These are phyloP conservation scores for Brassica juncea DNA, from an alignment of 345 rosid species.

Conservation along the genomic window DNA sequence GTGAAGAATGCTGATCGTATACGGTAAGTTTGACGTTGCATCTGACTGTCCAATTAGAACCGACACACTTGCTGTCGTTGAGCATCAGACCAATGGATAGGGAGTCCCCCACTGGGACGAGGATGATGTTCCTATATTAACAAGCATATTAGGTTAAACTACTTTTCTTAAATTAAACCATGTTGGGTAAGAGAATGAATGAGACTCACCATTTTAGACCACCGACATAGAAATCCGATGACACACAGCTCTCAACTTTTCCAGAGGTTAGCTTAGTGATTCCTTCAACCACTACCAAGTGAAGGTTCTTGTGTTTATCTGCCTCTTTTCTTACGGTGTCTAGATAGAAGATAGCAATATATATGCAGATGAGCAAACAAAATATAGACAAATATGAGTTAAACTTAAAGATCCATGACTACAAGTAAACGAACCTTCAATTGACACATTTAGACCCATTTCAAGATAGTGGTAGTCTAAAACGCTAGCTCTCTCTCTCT, in stretches of 20 bases:
- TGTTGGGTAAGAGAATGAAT: neutral
- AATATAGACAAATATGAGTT: neutral
- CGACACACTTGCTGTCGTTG: neutral
- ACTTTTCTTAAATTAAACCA: neutral
- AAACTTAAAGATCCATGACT: neutral
- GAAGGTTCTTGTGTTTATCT: neutral
- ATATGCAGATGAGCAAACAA: constrained; percentile 6
- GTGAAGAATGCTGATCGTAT: neutral
- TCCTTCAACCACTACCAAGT: constrained; percentile 26
- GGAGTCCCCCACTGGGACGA: neutral
- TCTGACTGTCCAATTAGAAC: constrained; percentile 9
- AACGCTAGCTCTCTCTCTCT: no score
- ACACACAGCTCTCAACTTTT: neutral
- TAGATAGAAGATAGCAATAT: neutral
- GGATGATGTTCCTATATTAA: neutral
- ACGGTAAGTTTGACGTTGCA: neutral
- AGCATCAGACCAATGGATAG: neutral
- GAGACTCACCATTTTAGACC: constrained; percentile 27
- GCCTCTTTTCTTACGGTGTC: neutral
- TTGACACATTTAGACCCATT: no score
- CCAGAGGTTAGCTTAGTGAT: constrained; percentile 5
- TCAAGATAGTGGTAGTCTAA: no score
- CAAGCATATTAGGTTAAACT: neutral
- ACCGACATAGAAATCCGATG: neutral
- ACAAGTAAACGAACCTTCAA: neutral